phyloP scores from a whole-genome alignment of 192 early-diverging fungal genomes.

The Backusella morwellensis region DNA sequence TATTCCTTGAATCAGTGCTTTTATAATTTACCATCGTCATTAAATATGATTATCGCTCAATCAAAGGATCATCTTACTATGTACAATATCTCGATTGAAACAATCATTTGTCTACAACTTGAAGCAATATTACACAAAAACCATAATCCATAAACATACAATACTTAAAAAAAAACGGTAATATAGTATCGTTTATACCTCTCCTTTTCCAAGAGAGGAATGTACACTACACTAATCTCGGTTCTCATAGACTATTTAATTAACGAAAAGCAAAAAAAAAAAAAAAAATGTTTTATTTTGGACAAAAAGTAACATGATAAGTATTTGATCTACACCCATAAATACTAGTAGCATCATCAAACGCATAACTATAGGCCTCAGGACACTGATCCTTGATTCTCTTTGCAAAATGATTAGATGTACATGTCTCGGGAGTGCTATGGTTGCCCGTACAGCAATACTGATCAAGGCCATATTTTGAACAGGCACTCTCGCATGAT shows the following conservation, averaged over 20 bases:
- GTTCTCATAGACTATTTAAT: not conserved
- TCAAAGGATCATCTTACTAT: not conserved
- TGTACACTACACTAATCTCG: not conserved
- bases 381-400: conserved; percentile 25
- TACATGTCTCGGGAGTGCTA: conserved; percentile 19
- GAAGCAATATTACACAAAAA: not conserved
- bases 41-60: not conserved
- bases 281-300: conserved; percentile 4
- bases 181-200: not conserved
- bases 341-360: conserved; percentile 30
- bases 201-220: not conserved
- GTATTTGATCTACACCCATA: conserved; percentile 18
- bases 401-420: conserved; percentile 23
- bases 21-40: not conserved
- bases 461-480: conserved; percentile 17
- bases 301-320: conserved; percentile 29
- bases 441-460: conserved; percentile 32
- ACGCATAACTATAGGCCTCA: conserved; percentile 31
- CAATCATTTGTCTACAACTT: not conserved
- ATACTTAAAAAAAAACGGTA: too few species aligned
- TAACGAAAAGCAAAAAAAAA: not conserved
- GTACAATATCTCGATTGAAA: not conserved
- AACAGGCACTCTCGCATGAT: conserved; percentile 30
- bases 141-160: not conserved
- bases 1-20: not conserved